Conservation (phyloP, 345 rosid genomes). For the Eucalyptus microcorys region DNA sequence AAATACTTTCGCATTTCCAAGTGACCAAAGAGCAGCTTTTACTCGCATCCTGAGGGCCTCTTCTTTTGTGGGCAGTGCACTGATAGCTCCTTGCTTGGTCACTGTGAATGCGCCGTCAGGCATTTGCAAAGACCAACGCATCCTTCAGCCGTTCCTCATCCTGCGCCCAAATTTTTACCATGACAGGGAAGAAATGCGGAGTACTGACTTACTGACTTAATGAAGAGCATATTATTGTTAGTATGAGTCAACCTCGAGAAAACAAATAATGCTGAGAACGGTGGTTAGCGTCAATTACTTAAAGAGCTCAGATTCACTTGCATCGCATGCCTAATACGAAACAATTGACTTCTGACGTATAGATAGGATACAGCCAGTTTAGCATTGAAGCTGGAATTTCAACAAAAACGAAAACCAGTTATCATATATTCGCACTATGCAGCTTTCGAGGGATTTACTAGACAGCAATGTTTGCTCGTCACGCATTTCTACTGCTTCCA, state of each 20-base stretch:
- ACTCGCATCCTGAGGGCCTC: slow-evolving; percentile 41
- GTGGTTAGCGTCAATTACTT: background rate
- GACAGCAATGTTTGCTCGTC: background rate
- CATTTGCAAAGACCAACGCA: slow-evolving; percentile 71
- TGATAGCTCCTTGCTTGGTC: slow-evolving; percentile 87
- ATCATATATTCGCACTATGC: background rate
- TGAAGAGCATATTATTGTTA: background rate
- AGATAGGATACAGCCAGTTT: background rate
- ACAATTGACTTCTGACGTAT: background rate
- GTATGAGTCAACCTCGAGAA: background rate
- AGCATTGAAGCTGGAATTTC: background rate
- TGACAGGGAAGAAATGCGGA: background rate
- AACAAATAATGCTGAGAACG: background rate
- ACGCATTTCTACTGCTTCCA: background rate
- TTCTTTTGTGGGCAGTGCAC: slow-evolving; percentile 68
- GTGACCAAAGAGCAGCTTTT: background rate
- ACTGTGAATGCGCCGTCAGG: slow-evolving; percentile 78
- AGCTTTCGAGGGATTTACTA: background rate
- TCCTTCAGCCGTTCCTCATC: slow-evolving; percentile 68
- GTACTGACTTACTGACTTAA: background rate
- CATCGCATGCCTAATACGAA: background rate
- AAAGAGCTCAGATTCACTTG: background rate
- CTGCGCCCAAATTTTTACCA: slow-evolving; percentile 13
- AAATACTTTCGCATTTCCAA: no score
- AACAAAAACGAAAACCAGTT: background rate